A percentile compares a stretch with the other conserved stretches of the same genome.
Evolutionary conservation across 1,284 basidiomycete species (phyloP).

Genomic region (Afroboletus lepidellus): DNA sequence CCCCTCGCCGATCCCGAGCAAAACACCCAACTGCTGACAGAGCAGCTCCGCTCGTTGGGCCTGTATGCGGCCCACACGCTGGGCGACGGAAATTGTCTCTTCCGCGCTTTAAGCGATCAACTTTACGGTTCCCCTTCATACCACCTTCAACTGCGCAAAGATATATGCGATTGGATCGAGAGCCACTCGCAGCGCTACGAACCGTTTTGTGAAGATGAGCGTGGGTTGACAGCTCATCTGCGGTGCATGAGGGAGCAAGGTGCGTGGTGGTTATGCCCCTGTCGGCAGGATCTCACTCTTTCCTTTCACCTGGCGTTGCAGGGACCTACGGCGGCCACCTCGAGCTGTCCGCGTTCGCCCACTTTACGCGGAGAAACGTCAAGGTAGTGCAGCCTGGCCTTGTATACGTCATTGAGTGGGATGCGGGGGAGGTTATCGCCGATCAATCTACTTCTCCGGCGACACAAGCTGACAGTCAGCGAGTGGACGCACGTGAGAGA

Average conservation of each 20-base stretch:
- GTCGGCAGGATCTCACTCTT: slow-evolving; percentile 2
- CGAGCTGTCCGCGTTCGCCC: slow-evolving; percentile 87
- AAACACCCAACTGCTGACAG: slow-evolving; percentile 62
- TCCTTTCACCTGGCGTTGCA: slow-evolving; percentile 25
- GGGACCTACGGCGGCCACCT: slow-evolving; percentile 91
- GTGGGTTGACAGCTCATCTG: slow-evolving; percentile 70
- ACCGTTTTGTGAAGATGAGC: slow-evolving; percentile 87
- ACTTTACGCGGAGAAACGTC: slow-evolving; percentile 74
- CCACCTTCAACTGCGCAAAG: slow-evolving; percentile 68
- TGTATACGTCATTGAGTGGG: slow-evolving; percentile 80
- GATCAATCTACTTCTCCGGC: slow-evolving; percentile 27
- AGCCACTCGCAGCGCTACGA: slow-evolving; percentile 71
- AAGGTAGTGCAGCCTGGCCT: slow-evolving; percentile 90
- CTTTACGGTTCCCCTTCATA: slow-evolving; percentile 73
- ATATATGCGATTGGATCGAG: slow-evolving; percentile 83
- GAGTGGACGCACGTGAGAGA: slow-evolving; percentile 35
- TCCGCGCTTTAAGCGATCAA: slow-evolving; percentile 80
- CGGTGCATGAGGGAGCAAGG: slow-evolving; percentile 75
- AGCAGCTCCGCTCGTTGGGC: slow-evolving; percentile 70
- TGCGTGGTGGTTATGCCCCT: slow-evolving; percentile 33
- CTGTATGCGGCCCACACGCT: slow-evolving; percentile 77
- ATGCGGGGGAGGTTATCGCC: slow-evolving; percentile 43
- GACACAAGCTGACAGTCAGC: slow-evolving; percentile 27
- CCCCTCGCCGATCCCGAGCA: slow-evolving; percentile 61
- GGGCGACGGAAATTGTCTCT: slow-evolving; percentile 88